Base-by-base conservation (phyloP, 768 basidiomycete genomes). In the Hortiboletus flavorubellus region DNA sequence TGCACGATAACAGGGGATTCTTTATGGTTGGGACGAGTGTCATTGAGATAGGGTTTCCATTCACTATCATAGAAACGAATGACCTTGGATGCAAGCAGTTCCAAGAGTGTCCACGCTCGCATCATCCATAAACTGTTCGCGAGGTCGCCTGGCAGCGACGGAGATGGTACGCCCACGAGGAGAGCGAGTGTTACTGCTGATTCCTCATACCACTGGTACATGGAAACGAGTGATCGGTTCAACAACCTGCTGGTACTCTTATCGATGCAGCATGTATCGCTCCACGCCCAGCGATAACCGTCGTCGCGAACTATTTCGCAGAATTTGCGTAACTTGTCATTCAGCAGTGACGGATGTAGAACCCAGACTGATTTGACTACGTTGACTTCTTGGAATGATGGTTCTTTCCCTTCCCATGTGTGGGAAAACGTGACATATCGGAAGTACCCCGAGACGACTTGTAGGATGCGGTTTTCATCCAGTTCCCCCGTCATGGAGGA, bases 371-470 rank as follows among this genome's bases (percentile, higher is more conserved):
- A 59, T 45, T 59, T 52, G 14, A 42, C 54, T 8, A 31, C 18
- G 2, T 48, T 57, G 21, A 59, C 55, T 30, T 57, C 58, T 31
- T 59, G 55, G 38, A 57, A 59, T 2, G 55, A 49, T 11, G 58
- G 58, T 15, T 59, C 58, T 46, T 59, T 52, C 50, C 55, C 59
- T 43, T 60, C 49, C 56, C 56, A 60, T 11, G 21, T 40, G 38
- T 60, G 59, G 7, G 59, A 60, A 50, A 60, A 54, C 53, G 49
- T 59, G 41, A 55, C 46, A 23, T 60, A 60, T 47, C 38, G 56
- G 23, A 60, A 60, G 26, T 59, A 60, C 45, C 42, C 34, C 2
- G 55, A 51, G 16, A 59, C 53, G 2, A 43, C 49, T 29, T 41
- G 46, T 16, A 35, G 21, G 47, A 59, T 52, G 45, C 45, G 49